Conservation (phyloP, 2,329 filamentous ascomycete species). For the Orbilia ellipsospora region DNA sequence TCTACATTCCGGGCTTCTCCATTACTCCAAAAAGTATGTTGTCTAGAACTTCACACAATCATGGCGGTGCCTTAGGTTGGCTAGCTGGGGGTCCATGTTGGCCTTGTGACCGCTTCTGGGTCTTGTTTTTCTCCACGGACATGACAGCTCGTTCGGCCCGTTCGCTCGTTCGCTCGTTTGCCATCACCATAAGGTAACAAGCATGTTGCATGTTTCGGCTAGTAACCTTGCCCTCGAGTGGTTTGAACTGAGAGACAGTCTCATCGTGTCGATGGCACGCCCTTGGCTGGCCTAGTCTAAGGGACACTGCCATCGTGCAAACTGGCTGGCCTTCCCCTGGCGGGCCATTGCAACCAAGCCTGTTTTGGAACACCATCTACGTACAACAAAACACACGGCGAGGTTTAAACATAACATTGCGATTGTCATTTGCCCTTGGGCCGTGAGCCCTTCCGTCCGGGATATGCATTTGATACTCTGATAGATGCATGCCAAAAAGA, state of each 20-base stretch:
- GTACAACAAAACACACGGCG: background rate
- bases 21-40: slow-evolving; percentile 7
- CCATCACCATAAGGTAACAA: slow-evolving; percentile 19
- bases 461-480: slow-evolving; percentile 45
- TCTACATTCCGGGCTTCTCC: slow-evolving; percentile 38
- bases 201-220: slow-evolving; percentile 44
- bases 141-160: background rate
- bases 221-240: slow-evolving; percentile 25
- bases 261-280: slow-evolving; percentile 6
- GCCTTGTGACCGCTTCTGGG: slow-evolving; percentile 47
- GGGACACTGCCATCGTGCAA: no score
- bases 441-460: slow-evolving; percentile 26
- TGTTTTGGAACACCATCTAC: background rate
- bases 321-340: no score
- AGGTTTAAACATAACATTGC: background rate
- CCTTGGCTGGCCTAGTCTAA: no score
- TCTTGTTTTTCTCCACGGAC: slow-evolving; percentile 12
- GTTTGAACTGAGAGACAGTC: slow-evolving; percentile 26
- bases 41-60: slow-evolving; percentile 47
- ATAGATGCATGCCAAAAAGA: slow-evolving; percentile 42
- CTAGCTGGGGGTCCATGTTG: slow-evolving; percentile 45
- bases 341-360: background rate
- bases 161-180: slow-evolving; percentile 20
- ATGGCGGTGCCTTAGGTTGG: slow-evolving; percentile 15
- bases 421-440: slow-evolving; percentile 19